These are phyloP conservation scores for Fraxinus anomala DNA, from an alignment of 257 asterid genomes.

Conservation along the genomic window DNA sequence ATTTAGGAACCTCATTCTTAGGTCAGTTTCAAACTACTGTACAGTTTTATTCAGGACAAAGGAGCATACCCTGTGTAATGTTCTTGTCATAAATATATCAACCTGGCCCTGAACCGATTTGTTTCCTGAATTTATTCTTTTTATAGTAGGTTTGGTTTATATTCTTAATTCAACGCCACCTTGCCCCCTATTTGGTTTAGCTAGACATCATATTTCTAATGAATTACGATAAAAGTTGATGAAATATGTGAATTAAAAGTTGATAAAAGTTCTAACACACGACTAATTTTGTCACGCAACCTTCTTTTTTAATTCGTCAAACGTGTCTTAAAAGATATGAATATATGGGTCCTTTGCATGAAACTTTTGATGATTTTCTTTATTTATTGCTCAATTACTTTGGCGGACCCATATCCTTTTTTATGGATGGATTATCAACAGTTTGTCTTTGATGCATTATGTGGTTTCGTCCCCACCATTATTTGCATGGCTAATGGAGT, in stretches of 20 bases:
- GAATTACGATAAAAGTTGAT: too few relatives aligned
- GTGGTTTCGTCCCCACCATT: conserved; percentile 29
- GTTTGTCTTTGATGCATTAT: conserved; percentile 1
- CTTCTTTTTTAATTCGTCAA: too few relatives aligned
- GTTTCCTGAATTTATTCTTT: neutral
- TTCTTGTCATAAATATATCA: conserved; percentile 5
- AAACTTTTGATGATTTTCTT: neutral
- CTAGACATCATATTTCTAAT: too few relatives aligned
- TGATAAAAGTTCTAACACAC: too few relatives aligned
- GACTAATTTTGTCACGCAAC: too few relatives aligned
- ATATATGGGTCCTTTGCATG: neutral
- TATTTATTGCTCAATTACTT: neutral
- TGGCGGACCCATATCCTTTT: conserved; percentile 19
- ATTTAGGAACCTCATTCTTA: neutral
- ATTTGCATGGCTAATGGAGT: conserved; percentile 21
- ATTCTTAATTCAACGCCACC: too few relatives aligned
- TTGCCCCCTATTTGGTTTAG: too few relatives aligned
- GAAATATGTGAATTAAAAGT: too few relatives aligned
- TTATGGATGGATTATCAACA: conserved; percentile 1
- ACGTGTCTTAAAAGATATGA: neutral
- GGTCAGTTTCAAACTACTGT: conserved; percentile 23
- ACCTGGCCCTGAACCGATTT: neutral
- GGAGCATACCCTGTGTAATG: neutral
- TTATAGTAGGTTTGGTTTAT: neutral
- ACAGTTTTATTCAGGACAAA: conserved; percentile 14